Conservation (phyloP, 495 filamentous ascomycete genomes). For the Penicillium canariense region DNA sequence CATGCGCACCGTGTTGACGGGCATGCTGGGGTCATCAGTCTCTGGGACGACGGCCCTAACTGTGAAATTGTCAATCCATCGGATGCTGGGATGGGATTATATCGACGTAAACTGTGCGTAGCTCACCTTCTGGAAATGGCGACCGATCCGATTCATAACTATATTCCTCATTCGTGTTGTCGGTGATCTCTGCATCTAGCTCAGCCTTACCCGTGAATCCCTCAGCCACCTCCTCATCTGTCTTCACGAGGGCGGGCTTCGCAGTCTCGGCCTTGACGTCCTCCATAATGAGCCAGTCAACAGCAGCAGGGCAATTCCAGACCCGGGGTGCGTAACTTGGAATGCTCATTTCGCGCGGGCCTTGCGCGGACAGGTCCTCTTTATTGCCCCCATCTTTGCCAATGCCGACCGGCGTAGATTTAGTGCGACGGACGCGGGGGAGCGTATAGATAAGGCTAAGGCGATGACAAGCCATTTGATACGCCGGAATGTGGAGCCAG, state of each 20-base stretch:
- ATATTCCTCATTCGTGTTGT: slow-evolving; percentile 32
- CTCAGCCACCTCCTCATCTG: slow-evolving; percentile 28
- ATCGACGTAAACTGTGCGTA: not conserved
- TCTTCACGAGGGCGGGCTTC: slow-evolving; percentile 8
- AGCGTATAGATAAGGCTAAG: slow-evolving; percentile 7
- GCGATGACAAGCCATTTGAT: not conserved
- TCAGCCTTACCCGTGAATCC: slow-evolving; percentile 32
- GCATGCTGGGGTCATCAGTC: slow-evolving; percentile 41
- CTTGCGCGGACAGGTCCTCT: not conserved
- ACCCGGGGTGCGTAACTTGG: not conserved
- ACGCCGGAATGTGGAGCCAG: not conserved
- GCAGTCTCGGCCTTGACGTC: slow-evolving; percentile 10
- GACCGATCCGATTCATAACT: slow-evolving; percentile 37
- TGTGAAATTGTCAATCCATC: not conserved
- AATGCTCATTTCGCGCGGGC: not conserved
- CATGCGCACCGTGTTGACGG: slow-evolving; percentile 66
- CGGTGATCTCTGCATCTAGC: slow-evolving; percentile 25
- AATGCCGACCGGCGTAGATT: not conserved
- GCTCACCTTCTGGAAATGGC: slow-evolving; percentile 37
- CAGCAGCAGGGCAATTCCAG: not conserved
- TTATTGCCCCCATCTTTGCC: not conserved
- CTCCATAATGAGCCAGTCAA: slow-evolving; percentile 12
- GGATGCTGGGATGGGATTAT: not conserved
- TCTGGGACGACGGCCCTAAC: slow-evolving; percentile 36
- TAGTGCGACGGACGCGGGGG: slow-evolving; percentile 10